Evolutionary conservation across 768 basidiomycete genomes (phyloP).

Genomic region (Rhizopogon vinicolor): DNA sequence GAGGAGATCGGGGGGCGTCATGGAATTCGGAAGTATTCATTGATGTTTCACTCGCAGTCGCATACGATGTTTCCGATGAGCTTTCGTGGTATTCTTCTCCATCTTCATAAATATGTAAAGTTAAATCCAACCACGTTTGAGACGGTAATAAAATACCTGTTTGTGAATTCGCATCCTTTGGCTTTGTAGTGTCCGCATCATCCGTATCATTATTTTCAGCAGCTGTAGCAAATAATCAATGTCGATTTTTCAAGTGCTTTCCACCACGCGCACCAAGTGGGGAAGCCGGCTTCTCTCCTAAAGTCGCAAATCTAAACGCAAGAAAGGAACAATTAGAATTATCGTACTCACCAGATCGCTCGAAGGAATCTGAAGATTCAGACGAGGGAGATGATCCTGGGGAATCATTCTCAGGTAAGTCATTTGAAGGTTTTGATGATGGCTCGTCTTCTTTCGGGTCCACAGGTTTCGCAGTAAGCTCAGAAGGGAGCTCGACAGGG

Average conservation of each 20-base stretch:
- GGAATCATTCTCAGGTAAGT: constrained; percentile 1
- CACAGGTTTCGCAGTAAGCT: background rate
- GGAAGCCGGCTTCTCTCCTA: background rate
- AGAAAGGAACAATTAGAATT: background rate
- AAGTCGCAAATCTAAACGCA: background rate
- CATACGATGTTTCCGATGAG: constrained; percentile 1
- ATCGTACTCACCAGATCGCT: background rate
- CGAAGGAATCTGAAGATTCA: background rate
- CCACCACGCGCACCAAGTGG: background rate
- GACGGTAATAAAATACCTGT: background rate
- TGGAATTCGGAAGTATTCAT: constrained; percentile 6
- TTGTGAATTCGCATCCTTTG: background rate
- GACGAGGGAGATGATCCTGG: background rate
- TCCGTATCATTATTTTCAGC: background rate
- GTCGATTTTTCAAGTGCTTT: background rate
- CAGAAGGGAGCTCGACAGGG: constrained; percentile 4
- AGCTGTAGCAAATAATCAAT: background rate
- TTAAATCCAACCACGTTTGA: background rate
- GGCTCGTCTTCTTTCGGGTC: background rate
- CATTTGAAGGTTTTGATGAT: background rate
- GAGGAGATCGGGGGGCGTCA: constrained; percentile 16
- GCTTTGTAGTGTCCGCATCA: background rate
- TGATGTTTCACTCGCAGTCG: constrained; percentile 4
- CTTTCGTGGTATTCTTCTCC: constrained; percentile 3
- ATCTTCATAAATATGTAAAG: constrained; percentile 7